Percentiles rank a stretch among this genome's conserved stretches.
These are phyloP conservation scores for Scytalidium sp. DNA, from an alignment of 2,329 filamentous ascomycete species.

Conservation along the genomic window DNA sequence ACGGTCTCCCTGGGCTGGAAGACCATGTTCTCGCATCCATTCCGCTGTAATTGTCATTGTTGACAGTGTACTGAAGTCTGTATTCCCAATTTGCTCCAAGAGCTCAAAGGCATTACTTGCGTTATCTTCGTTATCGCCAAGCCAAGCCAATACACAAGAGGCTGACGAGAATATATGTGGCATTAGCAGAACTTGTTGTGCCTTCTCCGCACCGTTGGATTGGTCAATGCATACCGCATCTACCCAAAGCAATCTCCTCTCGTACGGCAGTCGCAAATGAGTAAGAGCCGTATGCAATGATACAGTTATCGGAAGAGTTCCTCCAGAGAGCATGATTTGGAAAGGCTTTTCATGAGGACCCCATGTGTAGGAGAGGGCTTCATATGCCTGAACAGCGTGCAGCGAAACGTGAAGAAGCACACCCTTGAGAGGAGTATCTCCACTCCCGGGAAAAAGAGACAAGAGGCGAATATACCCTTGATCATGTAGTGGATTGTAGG, in stretches of 20 bases:
- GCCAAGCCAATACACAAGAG: not conserved
- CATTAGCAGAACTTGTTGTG: conserved; percentile 3
- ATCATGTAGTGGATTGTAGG: not conserved
- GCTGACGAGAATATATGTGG: conserved; percentile 1
- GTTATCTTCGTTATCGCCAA: not conserved
- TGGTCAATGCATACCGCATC: conserved; percentile 8
- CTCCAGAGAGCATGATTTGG: not conserved
- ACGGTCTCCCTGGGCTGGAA: not conserved
- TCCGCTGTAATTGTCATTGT: not conserved
- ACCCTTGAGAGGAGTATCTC: not conserved
- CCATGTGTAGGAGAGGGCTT: conserved; percentile 1
- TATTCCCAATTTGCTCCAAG: not conserved
- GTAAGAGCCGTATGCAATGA: conserved; percentile 2
- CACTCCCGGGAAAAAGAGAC: not conserved
- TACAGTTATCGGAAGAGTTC: not conserved
- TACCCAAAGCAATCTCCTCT: conserved; percentile 2
- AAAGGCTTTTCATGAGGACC: not conserved
- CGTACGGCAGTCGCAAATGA: not conserved
- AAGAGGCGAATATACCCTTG: not conserved
- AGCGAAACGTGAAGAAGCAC: not conserved
- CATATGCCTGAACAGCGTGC: not conserved
- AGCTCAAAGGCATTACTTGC: not conserved
- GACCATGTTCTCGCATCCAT: not conserved
- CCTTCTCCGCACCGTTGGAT: conserved; percentile 4
- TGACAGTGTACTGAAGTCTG: not conserved